Percentiles rank a stretch among this genome's conserved stretches.
Evolutionary conservation across 2,329 filamentous ascomycete species (phyloP).

Genomic region (Aspergillus cejpii): DNA sequence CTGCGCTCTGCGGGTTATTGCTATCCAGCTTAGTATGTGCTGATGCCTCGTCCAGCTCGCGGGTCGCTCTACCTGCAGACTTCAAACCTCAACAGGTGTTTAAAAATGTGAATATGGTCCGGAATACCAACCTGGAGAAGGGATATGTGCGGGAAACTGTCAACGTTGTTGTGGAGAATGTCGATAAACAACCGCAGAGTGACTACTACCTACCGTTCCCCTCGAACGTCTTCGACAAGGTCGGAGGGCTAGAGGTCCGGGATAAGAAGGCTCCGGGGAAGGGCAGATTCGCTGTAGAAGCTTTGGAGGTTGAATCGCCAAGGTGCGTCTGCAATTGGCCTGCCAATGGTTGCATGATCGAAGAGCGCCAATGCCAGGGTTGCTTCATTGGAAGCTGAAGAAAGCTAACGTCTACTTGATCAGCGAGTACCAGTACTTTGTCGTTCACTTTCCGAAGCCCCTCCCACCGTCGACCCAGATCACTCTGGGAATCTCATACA

Average conservation of each 20-base stretch:
- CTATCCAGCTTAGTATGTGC: constrained; percentile 32
- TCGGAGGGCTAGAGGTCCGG: constrained; percentile 84
- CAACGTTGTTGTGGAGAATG: constrained; percentile 91
- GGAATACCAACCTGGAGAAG: constrained; percentile 88
- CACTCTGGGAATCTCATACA: constrained; percentile 82
- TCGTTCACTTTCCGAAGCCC: constrained; percentile 68
- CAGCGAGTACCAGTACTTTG: constrained; percentile 74
- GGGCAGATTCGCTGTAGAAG: constrained; percentile 61
- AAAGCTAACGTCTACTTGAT: constrained; percentile 13
- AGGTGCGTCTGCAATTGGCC: constrained; percentile 47
- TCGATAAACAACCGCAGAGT: constrained; percentile 67
- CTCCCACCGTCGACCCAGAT: constrained; percentile 70
- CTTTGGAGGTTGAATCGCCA: constrained; percentile 54
- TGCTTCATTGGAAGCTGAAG: constrained; percentile 6
- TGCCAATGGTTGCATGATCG: constrained; percentile 32
- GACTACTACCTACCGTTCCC: constrained; percentile 92
- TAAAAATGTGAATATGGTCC: constrained; percentile 86
- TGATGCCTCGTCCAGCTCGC: constrained; percentile 27
- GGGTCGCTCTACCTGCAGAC: constrained; percentile 35
- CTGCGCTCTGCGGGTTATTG: constrained; percentile 33
- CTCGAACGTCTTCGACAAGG: constrained; percentile 62
- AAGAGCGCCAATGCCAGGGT: constrained; percentile 9
- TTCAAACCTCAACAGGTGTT: constrained; percentile 88
- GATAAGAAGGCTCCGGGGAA: constrained; percentile 74
- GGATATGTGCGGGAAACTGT: constrained; percentile 81